A percentile compares a stretch with the other conserved stretches of the same genome.
phyloP scores from a whole-genome alignment of 805 yeast species.

The Candida jianshihensis region DNA sequence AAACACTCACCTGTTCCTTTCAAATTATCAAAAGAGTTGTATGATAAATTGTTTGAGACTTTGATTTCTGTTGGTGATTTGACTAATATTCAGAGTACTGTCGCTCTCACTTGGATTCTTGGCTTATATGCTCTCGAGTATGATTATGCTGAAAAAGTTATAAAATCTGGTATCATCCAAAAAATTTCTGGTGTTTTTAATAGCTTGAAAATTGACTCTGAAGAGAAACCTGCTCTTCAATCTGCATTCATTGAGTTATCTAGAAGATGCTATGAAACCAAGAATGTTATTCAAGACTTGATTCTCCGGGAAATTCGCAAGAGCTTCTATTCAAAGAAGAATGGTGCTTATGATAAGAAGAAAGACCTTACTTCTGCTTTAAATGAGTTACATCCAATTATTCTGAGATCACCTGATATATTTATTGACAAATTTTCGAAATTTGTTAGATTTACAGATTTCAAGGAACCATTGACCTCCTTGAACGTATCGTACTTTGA shows the following conservation, averaged over 20 bases:
- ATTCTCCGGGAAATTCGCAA: conserved; percentile 46
- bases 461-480: conserved; percentile 30
- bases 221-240: conserved; percentile 36
- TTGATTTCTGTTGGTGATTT: conserved; percentile 36
- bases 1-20: conserved; percentile 15
- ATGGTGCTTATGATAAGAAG: conserved; percentile 22
- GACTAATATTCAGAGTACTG: conserved; percentile 39
- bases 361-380: conserved; percentile 41
- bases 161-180: conserved; percentile 40
- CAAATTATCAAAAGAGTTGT: conserved; percentile 16
- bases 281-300: conserved; percentile 38
- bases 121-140: conserved; percentile 46
- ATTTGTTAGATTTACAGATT: conserved; percentile 37
- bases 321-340: conserved; percentile 30
- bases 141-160: conserved; percentile 31
- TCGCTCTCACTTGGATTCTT: conserved; percentile 47
- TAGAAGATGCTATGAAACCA: conserved; percentile 66
- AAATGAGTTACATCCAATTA: conserved; percentile 42
- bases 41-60: conserved; percentile 33
- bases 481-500: conserved; percentile 18
- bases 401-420: conserved; percentile 39
- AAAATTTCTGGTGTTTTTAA: conserved; percentile 39
- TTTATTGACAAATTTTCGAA: conserved; percentile 40
- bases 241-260: conserved; percentile 45
- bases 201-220: conserved; percentile 23